A percentile compares a stretch with the other conserved stretches of the same genome.
phyloP scores from a whole-genome alignment of 768 basidiomycete genomes.

The Pleurotus platypus region DNA sequence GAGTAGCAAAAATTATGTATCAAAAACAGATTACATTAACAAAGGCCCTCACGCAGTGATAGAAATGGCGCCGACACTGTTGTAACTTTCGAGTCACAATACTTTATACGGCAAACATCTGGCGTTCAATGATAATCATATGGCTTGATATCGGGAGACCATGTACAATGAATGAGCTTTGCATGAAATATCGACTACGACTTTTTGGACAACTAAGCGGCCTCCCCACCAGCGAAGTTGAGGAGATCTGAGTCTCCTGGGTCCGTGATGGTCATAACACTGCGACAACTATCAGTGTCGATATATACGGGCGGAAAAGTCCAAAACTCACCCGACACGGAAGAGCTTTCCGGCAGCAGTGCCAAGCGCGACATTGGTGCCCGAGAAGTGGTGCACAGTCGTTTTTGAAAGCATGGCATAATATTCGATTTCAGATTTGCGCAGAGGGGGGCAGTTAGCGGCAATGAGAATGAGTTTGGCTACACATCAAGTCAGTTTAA shows the following conservation, averaged over 20 bases:
- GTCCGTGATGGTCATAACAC: conserved; percentile 97
- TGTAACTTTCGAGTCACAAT: conserved; percentile 33
- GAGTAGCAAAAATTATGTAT: conserved; percentile 65
- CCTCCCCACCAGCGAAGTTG: conserved; percentile 73
- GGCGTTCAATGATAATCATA: no score
- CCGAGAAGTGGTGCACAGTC: conserved; percentile 95
- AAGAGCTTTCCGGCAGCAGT: conserved; percentile 99
- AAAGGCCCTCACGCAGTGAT: conserved; percentile 74
- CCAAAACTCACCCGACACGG: conserved; percentile 79
- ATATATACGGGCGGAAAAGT: background rate
- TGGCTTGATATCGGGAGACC: no score
- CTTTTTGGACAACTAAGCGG: conserved; percentile 42
- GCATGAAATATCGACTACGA: background rate
- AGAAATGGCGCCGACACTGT: conserved; percentile 70
- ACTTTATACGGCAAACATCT: no score
- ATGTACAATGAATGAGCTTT: no score
- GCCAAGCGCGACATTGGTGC: conserved; percentile 96
- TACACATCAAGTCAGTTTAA: conserved; percentile 62
- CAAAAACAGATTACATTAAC: conserved; percentile 72
- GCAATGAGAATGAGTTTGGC: conserved; percentile 99
- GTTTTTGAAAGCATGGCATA: conserved; percentile 99
- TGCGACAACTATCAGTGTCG: conserved; percentile 22
- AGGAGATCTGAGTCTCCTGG: conserved; percentile 96
- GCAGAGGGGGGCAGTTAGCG: conserved; percentile 97
- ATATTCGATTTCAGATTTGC: conserved; percentile 99